Percentiles rank a stretch among this genome's conserved stretches.
phyloP scores from a whole-genome alignment of 2,329 filamentous ascomycete genomes.

The Metarhizium humberi region DNA sequence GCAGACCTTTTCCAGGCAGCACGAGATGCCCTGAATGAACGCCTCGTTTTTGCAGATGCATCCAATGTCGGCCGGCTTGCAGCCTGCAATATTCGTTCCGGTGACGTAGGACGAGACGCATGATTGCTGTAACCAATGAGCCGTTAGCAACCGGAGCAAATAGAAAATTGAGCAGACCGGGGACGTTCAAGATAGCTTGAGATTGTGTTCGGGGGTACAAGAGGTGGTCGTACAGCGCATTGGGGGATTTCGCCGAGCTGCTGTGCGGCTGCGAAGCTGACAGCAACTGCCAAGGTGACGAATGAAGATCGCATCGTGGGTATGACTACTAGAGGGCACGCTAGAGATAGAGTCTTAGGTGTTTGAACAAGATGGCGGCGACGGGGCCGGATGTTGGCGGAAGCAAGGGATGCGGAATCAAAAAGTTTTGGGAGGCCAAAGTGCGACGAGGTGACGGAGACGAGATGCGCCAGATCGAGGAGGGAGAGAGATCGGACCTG shows the following conservation, averaged over 20 bases:
- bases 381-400: no score
- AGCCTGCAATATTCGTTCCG: conserved; percentile 26
- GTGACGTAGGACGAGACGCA: conserved; percentile 21
- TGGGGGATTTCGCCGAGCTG: conserved; percentile 19
- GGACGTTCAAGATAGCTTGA: neutral
- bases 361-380: neutral
- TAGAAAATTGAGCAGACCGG: neutral
- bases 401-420: no score
- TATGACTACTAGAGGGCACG: neutral
- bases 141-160: neutral
- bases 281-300: conserved; percentile 19
- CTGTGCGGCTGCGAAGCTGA: conserved; percentile 25
- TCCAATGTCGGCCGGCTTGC: conserved; percentile 26
- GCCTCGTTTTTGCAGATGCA: conserved; percentile 32
- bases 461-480: no score
- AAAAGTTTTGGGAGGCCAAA: no score
- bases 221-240: conserved; percentile 27
- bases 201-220: neutral
- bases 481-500: no score
- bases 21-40: conserved; percentile 31
- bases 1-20: conserved; percentile 29
- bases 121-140: conserved; percentile 18
- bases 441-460: no score
- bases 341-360: neutral
- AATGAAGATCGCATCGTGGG: conserved; percentile 27